Evolutionary conservation across 768 basidiomycete genomes (phyloP), one percentile per base, ranked within the genome.

Genomic region (Kwoniella shandongensis): DNA sequence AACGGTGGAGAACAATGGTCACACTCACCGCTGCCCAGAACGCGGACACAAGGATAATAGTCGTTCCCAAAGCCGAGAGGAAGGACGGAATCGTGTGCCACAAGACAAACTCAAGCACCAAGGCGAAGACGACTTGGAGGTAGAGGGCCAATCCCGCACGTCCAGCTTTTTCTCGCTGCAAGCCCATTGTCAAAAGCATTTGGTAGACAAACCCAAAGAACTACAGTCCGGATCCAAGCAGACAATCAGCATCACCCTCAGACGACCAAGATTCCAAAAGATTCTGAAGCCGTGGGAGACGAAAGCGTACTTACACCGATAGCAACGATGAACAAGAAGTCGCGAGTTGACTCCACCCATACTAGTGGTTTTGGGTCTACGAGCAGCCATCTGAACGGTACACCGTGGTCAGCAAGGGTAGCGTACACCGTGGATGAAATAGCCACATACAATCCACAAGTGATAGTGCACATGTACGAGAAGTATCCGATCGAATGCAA

Each of bases 401-500:
- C 11, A 46, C 13, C 32, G n/a, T n/a, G n/a, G n/a, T 32, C 32
- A 32, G 32, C 32, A 6, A 6, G n/a, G n/a, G 32, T 32, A 36
- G 76, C 75, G n/a, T 41, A 40, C 1, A 22, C 2, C 6, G n/a
- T 13, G 11, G 47, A 22, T 26, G 27, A 49, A 10, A 26, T 5
- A 40, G 26, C n/a, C 8, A 68, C 64, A 51, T 62, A 76, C 51
- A 79, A 27, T 8, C 75, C 65, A 1, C 77, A 79, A 1, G 77
- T 74, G 22, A 81, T 64, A 0, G 85, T 80, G 49, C 83, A 85
- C 61, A 82, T 79, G 7, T 80, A 71, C 1, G 86, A 84, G 72
- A 86, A 90, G 51, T 83, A 88, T 0, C 81, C 76, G 65, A 91
- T 80, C 1, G 82, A 79, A 70, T 93, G 90, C 54, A 90, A 73